Evolutionary conservation across 768 basidiomycete genomes (phyloP).

Genomic region (Russula earlei): DNA sequence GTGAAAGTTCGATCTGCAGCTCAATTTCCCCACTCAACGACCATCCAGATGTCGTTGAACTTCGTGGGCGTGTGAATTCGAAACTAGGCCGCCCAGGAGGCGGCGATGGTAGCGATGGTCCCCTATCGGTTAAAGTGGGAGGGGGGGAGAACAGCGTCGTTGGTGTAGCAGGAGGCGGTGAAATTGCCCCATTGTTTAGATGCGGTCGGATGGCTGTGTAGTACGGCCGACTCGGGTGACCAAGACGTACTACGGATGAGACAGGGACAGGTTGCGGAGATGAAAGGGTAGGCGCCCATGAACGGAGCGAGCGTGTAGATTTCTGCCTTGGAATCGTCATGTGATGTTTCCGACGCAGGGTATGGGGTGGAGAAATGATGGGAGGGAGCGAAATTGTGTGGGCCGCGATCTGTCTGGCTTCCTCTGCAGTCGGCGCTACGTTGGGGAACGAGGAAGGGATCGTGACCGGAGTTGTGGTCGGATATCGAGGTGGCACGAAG

Average conservation of each 20-base stretch:
- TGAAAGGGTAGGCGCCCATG: neutral
- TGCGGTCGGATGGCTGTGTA: conserved; percentile 19
- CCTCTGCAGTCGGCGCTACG: neutral
- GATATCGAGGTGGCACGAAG: neutral
- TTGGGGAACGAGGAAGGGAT: neutral
- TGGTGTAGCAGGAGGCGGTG: neutral
- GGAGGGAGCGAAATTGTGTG: conserved; percentile 12
- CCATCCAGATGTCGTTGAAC: conserved; percentile 14
- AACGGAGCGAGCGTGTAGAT: conserved; percentile 14
- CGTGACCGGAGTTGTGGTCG: neutral
- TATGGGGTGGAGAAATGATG: conserved; percentile 5
- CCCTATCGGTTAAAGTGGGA: neutral
- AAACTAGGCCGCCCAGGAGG: conserved; percentile 13
- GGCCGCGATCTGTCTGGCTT: neutral
- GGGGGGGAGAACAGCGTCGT: neutral
- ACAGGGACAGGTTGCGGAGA: neutral
- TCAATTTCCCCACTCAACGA: conserved; percentile 20
- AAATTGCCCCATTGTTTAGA: neutral
- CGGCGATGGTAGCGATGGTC: neutral
- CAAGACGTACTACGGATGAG: conserved; percentile 8
- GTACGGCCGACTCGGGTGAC: conserved; percentile 19
- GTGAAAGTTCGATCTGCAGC: conserved; percentile 17
- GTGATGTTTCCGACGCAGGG: conserved; percentile 15
- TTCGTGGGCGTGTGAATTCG: conserved; percentile 13
- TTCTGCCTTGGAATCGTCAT: conserved; percentile 15